These are phyloP conservation scores for Xeromyces bisporus DNA, from an alignment of 495 filamentous ascomycete genomes.

Conservation along the genomic window DNA sequence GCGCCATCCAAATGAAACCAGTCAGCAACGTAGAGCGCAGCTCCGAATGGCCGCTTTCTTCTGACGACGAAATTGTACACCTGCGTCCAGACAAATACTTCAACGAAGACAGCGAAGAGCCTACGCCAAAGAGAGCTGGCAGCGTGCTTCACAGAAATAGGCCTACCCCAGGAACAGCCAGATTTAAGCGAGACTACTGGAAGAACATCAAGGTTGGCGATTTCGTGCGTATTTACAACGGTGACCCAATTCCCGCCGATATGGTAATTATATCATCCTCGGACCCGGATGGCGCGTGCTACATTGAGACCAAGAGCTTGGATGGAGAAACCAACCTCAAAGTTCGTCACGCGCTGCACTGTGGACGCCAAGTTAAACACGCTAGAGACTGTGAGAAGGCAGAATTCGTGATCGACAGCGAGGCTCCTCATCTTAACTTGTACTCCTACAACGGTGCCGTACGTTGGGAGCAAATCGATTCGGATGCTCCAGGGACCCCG, in stretches of 20 bases:
- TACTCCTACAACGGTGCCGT: slow-evolving; percentile 85
- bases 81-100: slow-evolving; percentile 19
- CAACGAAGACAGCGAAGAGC: slow-evolving; percentile 15
- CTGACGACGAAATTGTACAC: slow-evolving; percentile 10
- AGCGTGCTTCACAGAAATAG: slow-evolving; percentile 48
- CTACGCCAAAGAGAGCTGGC: slow-evolving; percentile 33
- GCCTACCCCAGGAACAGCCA: slow-evolving; percentile 41
- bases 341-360: slow-evolving; percentile 78
- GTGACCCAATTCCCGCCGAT: slow-evolving; percentile 91
- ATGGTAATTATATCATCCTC: slow-evolving; percentile 92
- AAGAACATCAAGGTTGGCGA: slow-evolving; percentile 93
- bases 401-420: slow-evolving; percentile 79
- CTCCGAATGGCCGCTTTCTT: slow-evolving; percentile 20
- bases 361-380: slow-evolving; percentile 68
- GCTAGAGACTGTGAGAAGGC: slow-evolving; percentile 80
- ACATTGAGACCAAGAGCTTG: slow-evolving; percentile 94
- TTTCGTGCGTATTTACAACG: slow-evolving; percentile 90
- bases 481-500: slow-evolving; percentile 38
- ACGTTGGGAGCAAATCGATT: slow-evolving; percentile 64
- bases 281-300: slow-evolving; percentile 86
- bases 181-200: slow-evolving; percentile 87
- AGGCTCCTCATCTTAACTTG: slow-evolving; percentile 79
- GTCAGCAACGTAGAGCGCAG: slow-evolving; percentile 45
- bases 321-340: slow-evolving; percentile 98
- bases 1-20: slow-evolving; percentile 82